Conservation (phyloP, 345 rosid genomes). For the Eucalyptus grandis region DNA sequence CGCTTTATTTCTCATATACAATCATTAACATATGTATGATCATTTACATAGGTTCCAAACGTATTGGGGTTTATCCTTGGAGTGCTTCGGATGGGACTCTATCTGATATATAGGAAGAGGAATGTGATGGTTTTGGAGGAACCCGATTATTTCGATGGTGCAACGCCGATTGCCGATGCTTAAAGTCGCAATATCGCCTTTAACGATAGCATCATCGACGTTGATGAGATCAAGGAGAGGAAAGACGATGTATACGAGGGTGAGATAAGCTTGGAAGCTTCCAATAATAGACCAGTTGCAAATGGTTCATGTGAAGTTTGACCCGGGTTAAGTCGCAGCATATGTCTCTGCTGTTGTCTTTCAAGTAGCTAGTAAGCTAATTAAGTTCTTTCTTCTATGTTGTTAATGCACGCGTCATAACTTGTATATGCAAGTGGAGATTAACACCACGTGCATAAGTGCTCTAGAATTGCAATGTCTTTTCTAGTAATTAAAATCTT, state of each 20-base stretch:
- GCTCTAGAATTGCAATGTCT: not conserved
- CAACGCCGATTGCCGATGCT: not conserved
- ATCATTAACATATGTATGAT: not conserved
- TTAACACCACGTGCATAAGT: not conserved
- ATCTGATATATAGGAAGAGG: not conserved
- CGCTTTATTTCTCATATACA: not conserved
- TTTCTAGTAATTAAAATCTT: not conserved
- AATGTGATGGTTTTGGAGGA: not conserved
- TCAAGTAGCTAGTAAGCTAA: not conserved
- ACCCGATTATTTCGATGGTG: not conserved
- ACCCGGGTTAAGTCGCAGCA: not conserved
- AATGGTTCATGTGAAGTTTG: not conserved
- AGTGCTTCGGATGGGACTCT: constrained; percentile 13
- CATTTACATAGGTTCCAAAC: constrained; percentile 13
- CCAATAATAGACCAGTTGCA: not conserved
- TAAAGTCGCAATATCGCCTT: not conserved
- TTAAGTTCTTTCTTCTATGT: not conserved
- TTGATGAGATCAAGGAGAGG: not conserved
- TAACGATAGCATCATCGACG: not conserved
- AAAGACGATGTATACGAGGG: not conserved
- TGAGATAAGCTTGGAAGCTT: not conserved
- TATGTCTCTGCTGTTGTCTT: not conserved
- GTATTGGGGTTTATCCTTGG: constrained; percentile 21
- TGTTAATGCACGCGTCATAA: not conserved
- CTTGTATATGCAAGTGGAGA: not conserved